Base-by-base conservation (phyloP, 169 alveolate species). In the Cryptosporidium baileyi region DNA sequence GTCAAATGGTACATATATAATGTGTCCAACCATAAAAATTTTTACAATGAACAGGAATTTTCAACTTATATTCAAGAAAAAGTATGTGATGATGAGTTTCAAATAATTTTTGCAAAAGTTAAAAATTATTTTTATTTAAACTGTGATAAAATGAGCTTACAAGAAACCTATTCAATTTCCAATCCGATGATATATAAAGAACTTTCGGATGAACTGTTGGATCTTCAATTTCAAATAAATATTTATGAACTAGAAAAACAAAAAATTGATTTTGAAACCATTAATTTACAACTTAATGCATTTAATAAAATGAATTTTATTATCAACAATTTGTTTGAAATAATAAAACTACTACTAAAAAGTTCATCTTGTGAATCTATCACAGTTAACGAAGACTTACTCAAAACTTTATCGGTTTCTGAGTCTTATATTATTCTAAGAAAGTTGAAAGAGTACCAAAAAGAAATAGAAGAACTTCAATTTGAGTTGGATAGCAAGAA, bases 171-270 rank as follows among this genome's bases (percentile, higher is more conserved):
- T n/a, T n/a, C n/a, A n/a, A n/a, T n/a, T n/a, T n/a, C 59, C 15
- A 0, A 41, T 26, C 2, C 4, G 13, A 41, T 19, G 11, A 26
- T 40, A 19, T 24, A 47, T 17, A 36, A 15, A 15, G 63, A 28
- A 43, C 34, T 51, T 65, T 7, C 36, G 3, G 19, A 34, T 17
- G 81, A 65, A 65, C 49, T 65, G 19, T 30, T 28, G 30, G 62
- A 47, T 32, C 54, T 65, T 8, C 47, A 65, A 28, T 47, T 62
- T 47, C 63, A 65, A 28, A 45, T 65, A 26, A 65, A 45, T 13
- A 15, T 28, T 28, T 65, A 65, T 47, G 81, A 45, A 15, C 26
- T 28, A 11, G 81, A 65, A 11, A 65, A 45, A n/a, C 34, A 17
- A 24, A 65, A 49, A 38, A 45, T 65, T 1, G 45, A 65, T n/a